Base-by-base conservation (phyloP, 805 yeast species). In the Teunomyces tritomae region DNA sequence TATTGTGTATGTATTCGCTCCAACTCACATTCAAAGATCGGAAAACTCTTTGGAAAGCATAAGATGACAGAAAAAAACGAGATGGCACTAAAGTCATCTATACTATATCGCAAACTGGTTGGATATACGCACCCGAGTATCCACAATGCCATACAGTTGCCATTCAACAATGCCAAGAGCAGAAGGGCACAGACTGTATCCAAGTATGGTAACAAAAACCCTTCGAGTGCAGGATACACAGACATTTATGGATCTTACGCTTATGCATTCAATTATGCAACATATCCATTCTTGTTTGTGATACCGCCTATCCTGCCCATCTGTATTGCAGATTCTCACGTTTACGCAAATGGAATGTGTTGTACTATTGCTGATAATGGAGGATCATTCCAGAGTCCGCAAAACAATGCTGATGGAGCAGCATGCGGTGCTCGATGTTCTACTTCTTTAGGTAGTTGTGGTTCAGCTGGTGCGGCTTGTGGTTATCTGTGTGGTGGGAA, bases 91-190 rank as follows among this genome's bases (percentile, higher is more conserved):
- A 17, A 13, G 9, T 30, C 20, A 41, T 17, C 10, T 14, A 34
- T 26, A 7, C 49, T 37, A 11, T 53, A 45, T 28, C 28, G 37
- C 28, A 40, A 48, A 17, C 10, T 16, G 11, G 40, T 51, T 20
- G 55, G 51, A 3, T 26, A 49, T 27, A 51, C 56, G 20, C 59
- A 55, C 43, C 42, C 48, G 28, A 54, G 57, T 44, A 34, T 50
- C 7, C 59, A 55, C 35, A 55, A 49, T 46, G 53, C 56, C 1
- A 44, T 55, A 8, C 28, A 28, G 7, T 24, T 50, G 3, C 53
- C 56, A 5, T 44, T 51, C 3, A 28, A 5, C 2, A 9, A 10
- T 4, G 51, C 58, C 6, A 28, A 32, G 11, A 13, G 11, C 17
- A 24, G 26, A 39, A 26, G 45, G 11, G 29, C 26, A 9, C 26